A percentile compares a stretch with the other conserved stretches of the same genome.
phyloP scores from a whole-genome alignment of 768 basidiomycete genomes.

The Boletus subparvulus region DNA sequence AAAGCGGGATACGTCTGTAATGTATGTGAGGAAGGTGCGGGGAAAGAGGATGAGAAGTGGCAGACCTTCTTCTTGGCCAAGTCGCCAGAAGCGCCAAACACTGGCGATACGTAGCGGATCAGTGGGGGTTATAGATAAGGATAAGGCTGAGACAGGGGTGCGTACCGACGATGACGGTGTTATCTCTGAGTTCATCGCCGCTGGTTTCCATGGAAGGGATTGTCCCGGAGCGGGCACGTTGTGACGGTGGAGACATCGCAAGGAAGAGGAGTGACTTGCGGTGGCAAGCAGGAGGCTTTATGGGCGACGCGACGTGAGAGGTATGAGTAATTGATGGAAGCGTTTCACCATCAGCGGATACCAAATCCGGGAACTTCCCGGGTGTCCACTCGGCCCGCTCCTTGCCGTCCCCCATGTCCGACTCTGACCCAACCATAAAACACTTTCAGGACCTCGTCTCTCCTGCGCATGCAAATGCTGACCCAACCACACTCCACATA shows the following conservation, averaged over 20 bases:
- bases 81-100: constrained; percentile 95
- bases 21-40: constrained; percentile 40
- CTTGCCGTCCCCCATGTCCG: constrained; percentile 24
- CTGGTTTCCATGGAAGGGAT: constrained; percentile 87
- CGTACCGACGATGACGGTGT: constrained; percentile 87
- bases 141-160: constrained; percentile 17
- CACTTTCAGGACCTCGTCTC: constrained; percentile 65
- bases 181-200: constrained; percentile 74
- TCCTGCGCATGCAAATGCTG: constrained; percentile 45
- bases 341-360: constrained; percentile 16
- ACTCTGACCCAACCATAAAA: constrained; percentile 52
- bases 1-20: constrained; percentile 90
- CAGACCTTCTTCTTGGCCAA: constrained; percentile 96
- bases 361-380: constrained; percentile 3
- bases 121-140: constrained; percentile 6
- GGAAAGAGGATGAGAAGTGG: not conserved
- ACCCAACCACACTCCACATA: constrained; percentile 47
- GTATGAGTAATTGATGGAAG: constrained; percentile 5
- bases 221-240: constrained; percentile 69
- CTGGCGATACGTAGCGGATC: constrained; percentile 39
- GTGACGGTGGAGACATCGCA: constrained; percentile 33
- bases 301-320: constrained; percentile 24
- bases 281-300: constrained; percentile 12
- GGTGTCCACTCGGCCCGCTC: constrained; percentile 5
- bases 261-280: not conserved